phyloP scores from a whole-genome alignment of 1,284 basidiomycete species.

The Ceratobasidium sp. region DNA sequence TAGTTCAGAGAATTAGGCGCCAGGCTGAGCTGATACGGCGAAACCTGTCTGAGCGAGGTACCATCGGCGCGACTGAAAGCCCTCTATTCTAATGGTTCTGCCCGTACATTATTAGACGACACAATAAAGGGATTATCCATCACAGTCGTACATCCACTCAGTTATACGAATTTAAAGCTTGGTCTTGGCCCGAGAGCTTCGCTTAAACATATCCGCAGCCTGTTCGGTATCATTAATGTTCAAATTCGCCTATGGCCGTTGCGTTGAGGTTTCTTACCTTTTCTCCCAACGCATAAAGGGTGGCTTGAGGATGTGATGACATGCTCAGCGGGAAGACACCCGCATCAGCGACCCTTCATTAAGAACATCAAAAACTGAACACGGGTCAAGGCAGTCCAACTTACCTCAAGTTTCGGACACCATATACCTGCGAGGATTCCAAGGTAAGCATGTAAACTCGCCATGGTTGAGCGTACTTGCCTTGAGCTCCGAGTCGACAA shows the following conservation, averaged over 20 bases:
- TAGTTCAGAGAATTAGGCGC: too few relatives aligned
- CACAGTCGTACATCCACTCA: not conserved
- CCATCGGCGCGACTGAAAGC: too few relatives aligned
- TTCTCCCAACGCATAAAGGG: slow-evolving; percentile 44
- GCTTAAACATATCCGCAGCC: slow-evolving; percentile 33
- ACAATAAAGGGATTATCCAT: not conserved
- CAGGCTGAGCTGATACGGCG: too few relatives aligned
- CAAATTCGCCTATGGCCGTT: not conserved
- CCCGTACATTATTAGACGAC: not conserved
- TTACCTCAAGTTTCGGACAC: slow-evolving; percentile 41
- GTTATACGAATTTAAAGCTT: slow-evolving; percentile 1
- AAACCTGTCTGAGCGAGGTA: too few relatives aligned
- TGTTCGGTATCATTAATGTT: not conserved
- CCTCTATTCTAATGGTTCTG: not conserved
- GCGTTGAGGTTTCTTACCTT: slow-evolving; percentile 32
- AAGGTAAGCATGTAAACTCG: not conserved
- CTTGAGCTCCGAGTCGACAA: slow-evolving; percentile 52
- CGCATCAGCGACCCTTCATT: slow-evolving; percentile 9
- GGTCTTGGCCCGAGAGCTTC: not conserved
- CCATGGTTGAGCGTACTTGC: not conserved
- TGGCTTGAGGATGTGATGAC: slow-evolving; percentile 42
- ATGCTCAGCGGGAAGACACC: slow-evolving; percentile 27
- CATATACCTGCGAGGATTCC: slow-evolving; percentile 34
- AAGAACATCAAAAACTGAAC: slow-evolving; percentile 2
- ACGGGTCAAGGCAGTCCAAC: not conserved